Evolutionary conservation across 176 grass and related monocot species (phyloP).

Genomic region (Ensete glaucum): DNA sequence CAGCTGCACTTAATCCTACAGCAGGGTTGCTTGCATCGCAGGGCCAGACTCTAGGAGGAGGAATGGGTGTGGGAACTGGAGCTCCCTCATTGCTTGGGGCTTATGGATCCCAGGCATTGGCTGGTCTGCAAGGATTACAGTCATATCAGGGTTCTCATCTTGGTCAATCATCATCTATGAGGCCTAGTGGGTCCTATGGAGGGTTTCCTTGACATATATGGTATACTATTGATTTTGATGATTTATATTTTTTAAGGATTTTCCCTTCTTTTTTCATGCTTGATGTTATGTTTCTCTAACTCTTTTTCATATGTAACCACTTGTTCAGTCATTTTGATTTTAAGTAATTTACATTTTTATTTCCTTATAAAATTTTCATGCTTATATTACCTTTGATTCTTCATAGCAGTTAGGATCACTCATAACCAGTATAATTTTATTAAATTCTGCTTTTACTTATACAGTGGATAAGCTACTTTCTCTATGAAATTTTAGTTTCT

Average conservation of each 20-base stretch:
- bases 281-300: background rate
- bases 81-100: conserved; percentile 4
- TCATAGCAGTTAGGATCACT: no score
- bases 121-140: conserved; percentile 6
- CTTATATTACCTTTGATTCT: no score
- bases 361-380: no score
- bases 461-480: no score
- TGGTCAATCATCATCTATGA: conserved; percentile 2
- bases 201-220: conserved; percentile 13
- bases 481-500: no score
- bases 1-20: conserved; percentile 24
- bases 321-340: no score
- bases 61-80: background rate
- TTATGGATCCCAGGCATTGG: conserved; percentile 8
- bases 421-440: no score
- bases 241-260: background rate
- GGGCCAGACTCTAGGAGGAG: background rate
- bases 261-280: background rate
- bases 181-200: background rate
- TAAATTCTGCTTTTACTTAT: no score
- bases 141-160: background rate
- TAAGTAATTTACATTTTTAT: no score
- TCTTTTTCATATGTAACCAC: no score
- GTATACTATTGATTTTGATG: background rate
- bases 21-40: conserved; percentile 14